These are phyloP conservation scores for Talaromyces rugulosus DNA, from an alignment of 2,329 filamentous ascomycete species.

Conservation along the genomic window DNA sequence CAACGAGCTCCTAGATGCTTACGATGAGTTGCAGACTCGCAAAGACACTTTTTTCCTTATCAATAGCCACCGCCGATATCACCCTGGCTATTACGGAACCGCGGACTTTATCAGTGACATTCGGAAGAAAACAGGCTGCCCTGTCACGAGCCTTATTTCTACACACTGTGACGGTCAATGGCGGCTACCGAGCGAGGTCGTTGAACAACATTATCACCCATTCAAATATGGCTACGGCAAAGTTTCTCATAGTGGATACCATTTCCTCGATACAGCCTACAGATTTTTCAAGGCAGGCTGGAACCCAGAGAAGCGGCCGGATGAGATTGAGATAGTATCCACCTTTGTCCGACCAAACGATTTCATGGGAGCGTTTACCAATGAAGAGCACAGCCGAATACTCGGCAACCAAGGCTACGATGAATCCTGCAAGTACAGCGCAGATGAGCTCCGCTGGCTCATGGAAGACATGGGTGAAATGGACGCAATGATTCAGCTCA, in stretches of 20 bases:
- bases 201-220: slow-evolving; percentile 1
- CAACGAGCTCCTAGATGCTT: background rate
- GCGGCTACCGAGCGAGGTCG: background rate
- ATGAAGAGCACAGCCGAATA: background rate
- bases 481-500: background rate
- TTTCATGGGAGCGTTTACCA: background rate
- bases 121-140: slow-evolving; percentile 1
- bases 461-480: slow-evolving; percentile 1
- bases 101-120: background rate
- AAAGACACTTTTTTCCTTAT: background rate
- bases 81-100: background rate
- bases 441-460: background rate
- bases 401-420: background rate
- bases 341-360: background rate
- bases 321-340: background rate
- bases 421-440: background rate
- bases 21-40: background rate
- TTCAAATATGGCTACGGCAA: slow-evolving; percentile 1
- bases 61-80: background rate
- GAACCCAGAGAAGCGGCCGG: background rate
- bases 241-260: slow-evolving; percentile 2
- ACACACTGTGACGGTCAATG: background rate
- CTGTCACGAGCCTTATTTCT: background rate
- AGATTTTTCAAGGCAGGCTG: background rate
- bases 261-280: slow-evolving; percentile 1